Evolutionary conservation across 2,329 filamentous ascomycete genomes (phyloP), one percentile per base, ranked within the genome.

Genomic region (Calonectria pauciramosa): DNA sequence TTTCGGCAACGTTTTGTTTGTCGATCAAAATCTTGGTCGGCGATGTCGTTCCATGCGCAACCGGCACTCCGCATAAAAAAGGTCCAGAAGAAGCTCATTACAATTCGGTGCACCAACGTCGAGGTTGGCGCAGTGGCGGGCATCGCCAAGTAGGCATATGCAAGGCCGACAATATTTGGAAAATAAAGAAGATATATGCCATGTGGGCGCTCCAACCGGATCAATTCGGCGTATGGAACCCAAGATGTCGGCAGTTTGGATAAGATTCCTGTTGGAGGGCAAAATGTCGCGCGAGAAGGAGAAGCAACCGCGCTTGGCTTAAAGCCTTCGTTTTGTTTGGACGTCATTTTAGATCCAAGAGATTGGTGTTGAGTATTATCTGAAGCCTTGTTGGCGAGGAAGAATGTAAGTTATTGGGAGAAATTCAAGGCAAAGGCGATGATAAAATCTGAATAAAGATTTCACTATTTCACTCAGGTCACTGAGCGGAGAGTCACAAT

Each of bases 41-140:
- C 86, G 36, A 87, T 86, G 77, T 91, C 90, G 79, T 92, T 91
- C 83, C 90, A 91, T 0, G 89, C 86, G 78, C 90, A 91, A 4
- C 69, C 69, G 32, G 69, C 49, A 9, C 59, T n/a, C 16, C 87
- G 86, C 82, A 90, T 86, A 68, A 90, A 84, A 75, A 90, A 79
- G 20, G 86, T 87, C 74, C 69, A 78, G 51, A 86, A 85, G 20
- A 79, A 70, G 82, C 83, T 76, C 85, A 87, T 76, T 86, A 86
- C 34, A 85, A 82, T 23, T 81, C 86, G 51, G 81, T 82, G 47
- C 14, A 47, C 32, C 10, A 77, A 16, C 5, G 68, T n/a, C 11
- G 63, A 52, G 5, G 47, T 36, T 30, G 72, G 83, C 85, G 60
- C 82, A 85, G 73, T 84, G 65, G 83, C 30, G 75, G 77, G 23